Evolutionary conservation across 2,329 filamentous ascomycete genomes (phyloP), one percentile per base, ranked within the genome.

Genomic region (Calonectria pseudoturangicola): DNA sequence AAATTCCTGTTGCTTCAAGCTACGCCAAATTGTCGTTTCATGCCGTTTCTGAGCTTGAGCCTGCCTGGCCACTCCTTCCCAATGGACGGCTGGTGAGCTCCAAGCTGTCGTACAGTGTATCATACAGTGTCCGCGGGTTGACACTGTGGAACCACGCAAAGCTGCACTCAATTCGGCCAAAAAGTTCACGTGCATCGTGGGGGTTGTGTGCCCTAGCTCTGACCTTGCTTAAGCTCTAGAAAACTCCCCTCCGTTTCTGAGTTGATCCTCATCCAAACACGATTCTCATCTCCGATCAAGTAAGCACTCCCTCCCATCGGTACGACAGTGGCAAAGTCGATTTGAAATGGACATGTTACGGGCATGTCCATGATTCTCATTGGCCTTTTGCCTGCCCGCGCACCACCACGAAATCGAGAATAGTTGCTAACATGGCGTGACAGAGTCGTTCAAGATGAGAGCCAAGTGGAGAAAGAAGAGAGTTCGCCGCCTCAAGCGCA

Each of bases 381-480:
- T 66, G 73, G 51, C 60, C 70, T 71, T 48, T 47, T 56, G 43
- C n/a, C 39, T 25, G 60, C 39, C 54, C 12, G 50, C 54, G 60
- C 56, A 43, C 39, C 56, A 43, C 39, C 33, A 10, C 6, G 21
- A 30, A 41, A 64, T 65, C 43, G 47, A 41, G 9, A 72, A 73
- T 21, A 21, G 68, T 33, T 77, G 75, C 80, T 79, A 78, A 80
- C 74, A 68, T 45, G 33, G 60, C 56, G 27, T 62, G 66, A 66
- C 75, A 82, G 80, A 77, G 77, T 80, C 79, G 79, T 88, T 88
- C 89, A 92, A 88, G 89, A 92, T 93, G 91, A 90, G 96, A 97
- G 96, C 95, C 87, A 98, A 98, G 92, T 98, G 97, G 97, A 97
- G 96, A 92, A 99, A 99, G 94, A 99, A 99, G 96, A 93, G 97